Conservation (phyloP, 345 rosid species). For the Rhizophora apiculata region DNA sequence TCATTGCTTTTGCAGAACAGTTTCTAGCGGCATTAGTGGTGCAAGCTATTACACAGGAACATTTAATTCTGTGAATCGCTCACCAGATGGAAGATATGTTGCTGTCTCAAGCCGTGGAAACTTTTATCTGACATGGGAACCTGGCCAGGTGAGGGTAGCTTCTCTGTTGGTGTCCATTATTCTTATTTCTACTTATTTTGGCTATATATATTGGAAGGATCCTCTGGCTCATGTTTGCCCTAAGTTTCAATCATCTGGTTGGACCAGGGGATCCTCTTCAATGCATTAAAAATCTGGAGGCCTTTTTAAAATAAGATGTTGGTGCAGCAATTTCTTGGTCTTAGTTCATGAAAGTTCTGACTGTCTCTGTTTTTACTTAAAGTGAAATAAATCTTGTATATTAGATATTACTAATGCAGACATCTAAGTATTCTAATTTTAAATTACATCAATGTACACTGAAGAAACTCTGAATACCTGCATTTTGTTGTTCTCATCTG, state of each 20-base stretch:
- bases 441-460: neutral
- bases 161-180: neutral
- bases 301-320: neutral
- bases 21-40: slow-evolving; percentile 96
- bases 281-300: neutral
- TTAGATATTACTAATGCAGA: too few relatives aligned
- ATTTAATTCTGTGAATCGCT: slow-evolving; percentile 86
- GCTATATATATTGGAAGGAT: neutral
- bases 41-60: slow-evolving; percentile 97
- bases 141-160: slow-evolving; percentile 66
- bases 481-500: neutral
- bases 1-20: slow-evolving; percentile 76
- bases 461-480: neutral
- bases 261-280: neutral
- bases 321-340: too few relatives aligned
- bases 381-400: too few relatives aligned
- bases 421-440: neutral
- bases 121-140: slow-evolving; percentile 95
- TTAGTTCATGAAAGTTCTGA: too few relatives aligned
- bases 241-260: neutral
- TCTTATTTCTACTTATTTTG: neutral
- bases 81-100: slow-evolving; percentile 89
- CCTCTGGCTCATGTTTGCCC: neutral
- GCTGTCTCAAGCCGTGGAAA: slow-evolving; percentile 99
- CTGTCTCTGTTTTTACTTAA: too few relatives aligned